Conservation (phyloP, 345 rosid genomes). For the Cardamine resedifolia region DNA sequence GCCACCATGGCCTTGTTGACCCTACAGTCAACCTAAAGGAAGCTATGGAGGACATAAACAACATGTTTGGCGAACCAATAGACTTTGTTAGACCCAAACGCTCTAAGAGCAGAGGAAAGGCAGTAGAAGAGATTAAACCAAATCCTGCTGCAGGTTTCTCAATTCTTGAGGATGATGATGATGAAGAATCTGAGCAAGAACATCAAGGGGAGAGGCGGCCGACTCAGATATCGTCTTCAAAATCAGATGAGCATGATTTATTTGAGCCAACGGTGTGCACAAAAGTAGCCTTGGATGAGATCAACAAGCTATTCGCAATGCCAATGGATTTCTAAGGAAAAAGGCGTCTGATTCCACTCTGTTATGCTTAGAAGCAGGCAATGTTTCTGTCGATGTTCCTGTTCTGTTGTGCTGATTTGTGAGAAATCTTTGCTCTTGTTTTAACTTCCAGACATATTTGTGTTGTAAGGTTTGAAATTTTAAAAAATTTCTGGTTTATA, state of each 20-base stretch:
- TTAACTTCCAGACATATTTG: constrained; percentile 10
- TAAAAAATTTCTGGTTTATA: constrained; percentile 12
- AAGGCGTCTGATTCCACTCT: constrained; percentile 5
- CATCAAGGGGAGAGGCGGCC: constrained; percentile 25
- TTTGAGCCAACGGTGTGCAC: constrained; percentile 81
- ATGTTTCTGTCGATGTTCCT: constrained; percentile 1
- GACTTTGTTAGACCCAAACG: constrained; percentile 77
- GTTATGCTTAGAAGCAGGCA: constrained; percentile 11
- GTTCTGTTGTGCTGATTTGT: constrained; percentile 23
- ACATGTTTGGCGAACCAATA: constrained; percentile 94
- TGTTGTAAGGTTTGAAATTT: constrained; percentile 1
- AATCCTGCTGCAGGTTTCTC: constrained; percentile 50
- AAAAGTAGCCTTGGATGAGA: constrained; percentile 87
- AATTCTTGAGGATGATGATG: constrained; percentile 69
- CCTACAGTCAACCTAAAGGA: constrained; percentile 96
- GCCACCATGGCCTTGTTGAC: constrained; percentile 98
- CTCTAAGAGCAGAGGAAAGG: constrained; percentile 56
- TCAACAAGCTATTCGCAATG: constrained; percentile 79
- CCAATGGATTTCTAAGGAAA: constrained; percentile 65
- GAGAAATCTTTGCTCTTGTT: not conserved
- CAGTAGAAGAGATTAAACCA: constrained; percentile 40
- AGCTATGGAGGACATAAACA: constrained; percentile 93
- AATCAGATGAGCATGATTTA: constrained; percentile 49
- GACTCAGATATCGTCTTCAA: constrained; percentile 37
- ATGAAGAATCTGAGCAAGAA: constrained; percentile 59